These are phyloP conservation scores for Cylindrotheca closterium DNA, from an alignment of 108 stramenopile species.

Conservation along the genomic window DNA sequence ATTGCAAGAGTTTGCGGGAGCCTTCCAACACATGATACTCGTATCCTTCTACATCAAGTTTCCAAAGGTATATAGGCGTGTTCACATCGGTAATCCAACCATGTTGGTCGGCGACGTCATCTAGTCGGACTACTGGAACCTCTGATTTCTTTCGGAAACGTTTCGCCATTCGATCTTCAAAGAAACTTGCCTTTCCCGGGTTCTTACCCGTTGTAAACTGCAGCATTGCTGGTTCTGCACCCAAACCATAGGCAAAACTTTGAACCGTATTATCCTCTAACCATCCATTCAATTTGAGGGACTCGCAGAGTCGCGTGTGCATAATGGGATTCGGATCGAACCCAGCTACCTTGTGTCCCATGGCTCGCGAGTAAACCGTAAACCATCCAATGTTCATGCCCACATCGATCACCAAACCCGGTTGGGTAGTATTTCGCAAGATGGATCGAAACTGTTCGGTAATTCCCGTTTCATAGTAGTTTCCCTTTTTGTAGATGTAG, in stretches of 20 bases:
- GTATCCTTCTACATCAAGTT: conserved; percentile 39
- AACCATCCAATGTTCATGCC: conserved; percentile 46
- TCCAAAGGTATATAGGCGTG: conserved; percentile 19
- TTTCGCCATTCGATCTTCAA: background rate
- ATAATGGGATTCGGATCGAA: conserved; percentile 40
- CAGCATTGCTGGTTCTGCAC: background rate
- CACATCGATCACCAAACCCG: conserved; percentile 30
- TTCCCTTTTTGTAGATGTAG: conserved; percentile 2
- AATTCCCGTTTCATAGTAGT: conserved; percentile 9
- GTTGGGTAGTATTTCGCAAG: background rate
- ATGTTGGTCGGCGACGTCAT: conserved; percentile 1
- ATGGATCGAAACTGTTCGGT: conserved; percentile 2
- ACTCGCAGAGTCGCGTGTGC: conserved; percentile 29
- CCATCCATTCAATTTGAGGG: conserved; percentile 35
- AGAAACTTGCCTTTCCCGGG: background rate
- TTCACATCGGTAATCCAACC: conserved; percentile 3
- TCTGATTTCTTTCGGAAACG: conserved; percentile 2
- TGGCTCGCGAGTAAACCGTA: conserved; percentile 17
- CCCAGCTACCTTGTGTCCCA: conserved; percentile 13
- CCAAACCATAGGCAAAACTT: background rate
- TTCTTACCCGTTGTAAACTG: background rate
- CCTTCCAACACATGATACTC: conserved; percentile 26
- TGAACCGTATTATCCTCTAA: background rate
- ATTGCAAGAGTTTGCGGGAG: conserved; percentile 12
- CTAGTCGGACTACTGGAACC: conserved; percentile 8